Conservation (phyloP, 1,284 basidiomycete species). For the Ustilago tritici region DNA sequence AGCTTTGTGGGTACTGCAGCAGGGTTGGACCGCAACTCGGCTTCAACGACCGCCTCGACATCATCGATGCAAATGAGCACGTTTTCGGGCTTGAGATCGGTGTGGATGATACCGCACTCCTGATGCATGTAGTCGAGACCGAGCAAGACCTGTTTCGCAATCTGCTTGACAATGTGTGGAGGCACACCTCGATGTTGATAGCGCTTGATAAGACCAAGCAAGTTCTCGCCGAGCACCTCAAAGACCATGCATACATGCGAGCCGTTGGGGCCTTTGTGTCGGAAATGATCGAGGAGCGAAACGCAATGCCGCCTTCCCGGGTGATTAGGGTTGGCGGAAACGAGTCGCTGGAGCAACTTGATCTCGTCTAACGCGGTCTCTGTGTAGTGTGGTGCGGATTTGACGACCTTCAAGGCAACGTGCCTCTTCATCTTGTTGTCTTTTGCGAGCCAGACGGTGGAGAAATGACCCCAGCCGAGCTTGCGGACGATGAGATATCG, state of each 20-base stretch:
- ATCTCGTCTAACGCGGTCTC: constrained; percentile 99
- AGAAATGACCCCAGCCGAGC: constrained; percentile 97
- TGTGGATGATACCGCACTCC: constrained; percentile 87
- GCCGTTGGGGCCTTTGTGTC: constrained; percentile 95
- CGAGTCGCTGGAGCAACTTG: constrained; percentile 94
- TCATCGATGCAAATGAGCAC: constrained; percentile 97
- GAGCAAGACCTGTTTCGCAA: constrained; percentile 93
- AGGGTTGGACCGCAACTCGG: constrained; percentile 79
- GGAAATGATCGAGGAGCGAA: constrained; percentile 95
- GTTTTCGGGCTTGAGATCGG: constrained; percentile 96
- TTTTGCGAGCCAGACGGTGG: constrained; percentile 71
- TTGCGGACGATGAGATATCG: constrained; percentile 93
- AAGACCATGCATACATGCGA: constrained; percentile 99
- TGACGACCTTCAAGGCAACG: constrained; percentile 98
- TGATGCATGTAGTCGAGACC: constrained; percentile 98
- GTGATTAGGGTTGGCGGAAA: constrained; percentile 79
- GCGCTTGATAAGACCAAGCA: constrained; percentile 96
- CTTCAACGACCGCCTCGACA: constrained; percentile 90
- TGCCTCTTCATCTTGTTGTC: constrained; percentile 85
- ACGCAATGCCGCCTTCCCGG: constrained; percentile 76
- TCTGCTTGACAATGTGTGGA: constrained; percentile 92
- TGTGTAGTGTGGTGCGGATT: constrained; percentile 95
- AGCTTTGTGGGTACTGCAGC: constrained; percentile 80
- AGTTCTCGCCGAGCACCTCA: constrained; percentile 96
- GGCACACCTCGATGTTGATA: constrained; percentile 96